phyloP scores from a whole-genome alignment of 805 yeast genomes.

The Starmera quercuum region DNA sequence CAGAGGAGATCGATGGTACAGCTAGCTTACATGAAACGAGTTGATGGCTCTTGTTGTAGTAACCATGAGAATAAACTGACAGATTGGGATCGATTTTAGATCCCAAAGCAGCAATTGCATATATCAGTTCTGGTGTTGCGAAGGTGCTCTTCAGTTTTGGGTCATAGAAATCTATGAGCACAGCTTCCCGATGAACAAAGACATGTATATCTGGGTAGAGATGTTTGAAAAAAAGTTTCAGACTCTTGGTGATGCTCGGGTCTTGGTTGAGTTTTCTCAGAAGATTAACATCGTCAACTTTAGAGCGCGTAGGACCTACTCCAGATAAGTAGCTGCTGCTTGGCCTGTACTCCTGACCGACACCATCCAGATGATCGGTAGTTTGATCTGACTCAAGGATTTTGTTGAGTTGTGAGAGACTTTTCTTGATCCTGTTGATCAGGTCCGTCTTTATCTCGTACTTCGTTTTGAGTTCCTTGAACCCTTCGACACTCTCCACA shows the following conservation, averaged over 20 bases:
- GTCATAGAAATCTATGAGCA: background rate
- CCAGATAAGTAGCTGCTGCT: background rate
- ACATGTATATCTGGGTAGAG: background rate
- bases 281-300: background rate
- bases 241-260: background rate
- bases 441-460: background rate
- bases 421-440: background rate
- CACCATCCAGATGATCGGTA: background rate
- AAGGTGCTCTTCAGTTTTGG: background rate
- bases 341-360: background rate
- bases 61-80: background rate
- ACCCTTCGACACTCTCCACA: background rate
- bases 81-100: background rate
- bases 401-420: background rate
- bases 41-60: background rate
- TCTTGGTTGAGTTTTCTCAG: background rate
- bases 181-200: background rate
- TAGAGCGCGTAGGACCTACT: background rate
- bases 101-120: background rate
- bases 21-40: background rate
- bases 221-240: no score
- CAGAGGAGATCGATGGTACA: background rate
- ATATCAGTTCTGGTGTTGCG: background rate
- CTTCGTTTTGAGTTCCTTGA: background rate
- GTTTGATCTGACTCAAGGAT: background rate